Percentiles rank a stretch among this genome's conserved stretches.
These are phyloP conservation scores for Carallia pectinifolia DNA, from an alignment of 345 rosid genomes.

Conservation along the genomic window DNA sequence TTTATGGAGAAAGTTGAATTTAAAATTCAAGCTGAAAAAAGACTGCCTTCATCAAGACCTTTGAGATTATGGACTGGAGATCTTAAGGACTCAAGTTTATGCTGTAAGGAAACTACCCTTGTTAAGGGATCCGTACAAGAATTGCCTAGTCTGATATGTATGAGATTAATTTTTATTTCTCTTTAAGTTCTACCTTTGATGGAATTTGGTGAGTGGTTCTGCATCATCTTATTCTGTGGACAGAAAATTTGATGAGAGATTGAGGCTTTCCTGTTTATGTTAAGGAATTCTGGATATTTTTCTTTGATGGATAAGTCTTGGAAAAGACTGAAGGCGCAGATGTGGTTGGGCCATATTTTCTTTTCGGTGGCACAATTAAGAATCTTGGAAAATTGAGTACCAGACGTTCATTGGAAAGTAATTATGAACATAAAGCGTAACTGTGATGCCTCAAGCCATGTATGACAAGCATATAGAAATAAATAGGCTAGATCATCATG, in stretches of 20 bases:
- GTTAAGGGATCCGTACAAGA: constrained; percentile 32
- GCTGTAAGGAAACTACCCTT: constrained; percentile 40
- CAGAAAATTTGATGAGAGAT: constrained; percentile 6
- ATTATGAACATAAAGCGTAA: not conserved
- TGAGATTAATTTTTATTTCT: constrained; percentile 33
- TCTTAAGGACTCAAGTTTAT: constrained; percentile 27
- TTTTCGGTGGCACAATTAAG: not conserved
- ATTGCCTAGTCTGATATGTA: constrained; percentile 41
- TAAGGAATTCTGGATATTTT: constrained; percentile 18
- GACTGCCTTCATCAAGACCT: constrained; percentile 32
- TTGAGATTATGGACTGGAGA: constrained; percentile 29
- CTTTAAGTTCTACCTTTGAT: constrained; percentile 16
- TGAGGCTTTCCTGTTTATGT: constrained; percentile 3
- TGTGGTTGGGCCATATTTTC: constrained; percentile 7
- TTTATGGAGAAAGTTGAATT: constrained; percentile 19
- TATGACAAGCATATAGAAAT: not conserved
- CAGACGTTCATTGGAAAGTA: constrained; percentile 12
- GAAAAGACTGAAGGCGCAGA: constrained; percentile 5
- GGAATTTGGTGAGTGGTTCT: constrained; percentile 8
- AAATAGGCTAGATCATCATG: not conserved
- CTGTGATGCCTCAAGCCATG: not conserved
- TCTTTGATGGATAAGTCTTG: constrained; percentile 3
- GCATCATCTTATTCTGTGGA: constrained; percentile 7
- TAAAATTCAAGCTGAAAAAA: constrained; percentile 22
- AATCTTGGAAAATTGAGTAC: not conserved